These are phyloP conservation scores for Senecio squalidus DNA, from an alignment of 140 eudicot species.

Conservation along the genomic window DNA sequence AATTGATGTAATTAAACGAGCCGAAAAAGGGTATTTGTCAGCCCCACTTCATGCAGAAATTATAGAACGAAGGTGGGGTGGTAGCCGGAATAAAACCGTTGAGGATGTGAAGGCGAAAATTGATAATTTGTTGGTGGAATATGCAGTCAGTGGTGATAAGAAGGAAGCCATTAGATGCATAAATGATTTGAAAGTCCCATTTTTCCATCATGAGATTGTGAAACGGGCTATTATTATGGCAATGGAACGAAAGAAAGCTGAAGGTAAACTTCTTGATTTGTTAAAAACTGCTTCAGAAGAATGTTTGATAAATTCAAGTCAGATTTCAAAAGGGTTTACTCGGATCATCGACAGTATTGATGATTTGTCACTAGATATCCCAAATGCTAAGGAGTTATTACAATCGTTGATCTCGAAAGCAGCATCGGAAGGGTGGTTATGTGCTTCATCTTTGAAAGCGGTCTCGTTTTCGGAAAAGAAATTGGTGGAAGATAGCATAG, in stretches of 20 bases:
- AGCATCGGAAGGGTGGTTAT: conserved; percentile 92
- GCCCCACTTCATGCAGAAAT: conserved; percentile 82
- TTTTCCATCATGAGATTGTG: conserved; percentile 85
- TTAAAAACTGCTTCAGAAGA: conserved; percentile 67
- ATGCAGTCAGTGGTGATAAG: conserved; percentile 71
- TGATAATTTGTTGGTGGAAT: conserved; percentile 56
- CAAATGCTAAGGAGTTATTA: conserved; percentile 62
- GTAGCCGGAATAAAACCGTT: conserved; percentile 61
- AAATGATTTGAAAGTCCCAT: conserved; percentile 72
- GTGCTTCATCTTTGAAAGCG: conserved; percentile 69
- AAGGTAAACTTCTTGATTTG: conserved; percentile 57
- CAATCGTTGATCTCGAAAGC: conserved; percentile 80
- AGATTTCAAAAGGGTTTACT: conserved; percentile 73
- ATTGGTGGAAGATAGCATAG: conserved; percentile 44
- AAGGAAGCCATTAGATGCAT: conserved; percentile 82
- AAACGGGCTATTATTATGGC: conserved; percentile 79
- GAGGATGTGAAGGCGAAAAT: conserved; percentile 71
- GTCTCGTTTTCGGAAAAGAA: conserved; percentile 37
- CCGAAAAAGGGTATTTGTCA: conserved; percentile 78
- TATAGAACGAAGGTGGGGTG: conserved; percentile 89
- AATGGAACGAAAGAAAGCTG: conserved; percentile 67
- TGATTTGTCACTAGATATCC: conserved; percentile 85
- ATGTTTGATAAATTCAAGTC: conserved; percentile 80
- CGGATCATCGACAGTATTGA: conserved; percentile 69
- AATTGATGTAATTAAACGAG: conserved; percentile 62